These are phyloP conservation scores for Tuber magnatum DNA, from an alignment of 495 filamentous ascomycete species.

Conservation along the genomic window DNA sequence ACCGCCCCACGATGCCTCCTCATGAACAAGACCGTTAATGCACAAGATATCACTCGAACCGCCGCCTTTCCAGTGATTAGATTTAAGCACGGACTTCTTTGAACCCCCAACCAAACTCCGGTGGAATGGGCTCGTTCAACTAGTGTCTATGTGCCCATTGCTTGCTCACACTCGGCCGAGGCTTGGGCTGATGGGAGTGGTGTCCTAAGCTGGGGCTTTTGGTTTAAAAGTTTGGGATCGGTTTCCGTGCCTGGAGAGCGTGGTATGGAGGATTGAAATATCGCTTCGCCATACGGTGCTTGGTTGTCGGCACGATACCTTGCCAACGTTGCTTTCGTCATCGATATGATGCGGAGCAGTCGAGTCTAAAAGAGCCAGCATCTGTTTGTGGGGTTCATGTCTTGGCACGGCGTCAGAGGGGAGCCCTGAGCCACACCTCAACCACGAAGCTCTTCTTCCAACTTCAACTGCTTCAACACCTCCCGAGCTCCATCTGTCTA, in stretches of 20 bases:
- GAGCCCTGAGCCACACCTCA: conserved; percentile 15
- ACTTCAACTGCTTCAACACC: conserved; percentile 20
- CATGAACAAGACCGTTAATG: not conserved
- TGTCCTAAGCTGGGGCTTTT: not conserved
- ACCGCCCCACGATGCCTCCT: not conserved
- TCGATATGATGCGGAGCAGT: not conserved
- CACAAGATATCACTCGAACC: not conserved
- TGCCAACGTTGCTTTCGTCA: too few species aligned
- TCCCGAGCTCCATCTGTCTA: conserved; percentile 7
- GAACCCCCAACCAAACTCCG: too few species aligned
- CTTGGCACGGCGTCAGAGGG: conserved; percentile 35
- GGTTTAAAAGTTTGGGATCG: not conserved
- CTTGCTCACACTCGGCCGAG: too few species aligned
- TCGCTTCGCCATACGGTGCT: too few species aligned
- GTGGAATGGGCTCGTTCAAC: too few species aligned
- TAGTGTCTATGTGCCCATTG: not conserved
- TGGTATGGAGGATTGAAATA: too few species aligned
- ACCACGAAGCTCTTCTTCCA: conserved; percentile 24
- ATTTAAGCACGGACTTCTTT: too few species aligned
- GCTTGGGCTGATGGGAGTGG: not conserved
- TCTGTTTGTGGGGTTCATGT: conserved; percentile 15
- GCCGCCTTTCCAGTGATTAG: not conserved
- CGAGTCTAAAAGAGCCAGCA: not conserved
- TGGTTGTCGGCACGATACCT: not conserved
- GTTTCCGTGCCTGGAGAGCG: too few species aligned